Evolutionary conservation across 2,329 filamentous ascomycete genomes (phyloP).

Genomic region (Madurella mycetomatis): DNA sequence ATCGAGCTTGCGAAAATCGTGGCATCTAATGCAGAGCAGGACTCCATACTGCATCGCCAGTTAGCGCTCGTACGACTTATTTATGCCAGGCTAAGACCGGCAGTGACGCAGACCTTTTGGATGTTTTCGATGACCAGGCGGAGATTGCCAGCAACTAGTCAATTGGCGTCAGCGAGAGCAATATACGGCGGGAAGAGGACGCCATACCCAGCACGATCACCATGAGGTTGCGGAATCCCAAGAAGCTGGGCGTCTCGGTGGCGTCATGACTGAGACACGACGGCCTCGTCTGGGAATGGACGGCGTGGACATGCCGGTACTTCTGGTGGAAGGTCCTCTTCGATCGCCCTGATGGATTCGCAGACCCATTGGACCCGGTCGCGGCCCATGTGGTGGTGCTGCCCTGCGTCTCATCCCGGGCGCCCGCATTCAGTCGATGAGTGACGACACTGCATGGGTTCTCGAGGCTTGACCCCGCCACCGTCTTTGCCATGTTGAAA

Average conservation of each 20-base stretch:
- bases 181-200: neutral
- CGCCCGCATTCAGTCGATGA: neutral
- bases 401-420: neutral
- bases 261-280: constrained; percentile 87
- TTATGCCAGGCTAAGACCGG: constrained; percentile 13
- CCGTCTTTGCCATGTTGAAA: neutral
- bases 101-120: constrained; percentile 61
- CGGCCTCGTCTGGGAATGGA: constrained; percentile 66
- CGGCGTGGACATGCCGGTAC: constrained; percentile 87
- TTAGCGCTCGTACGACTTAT: constrained; percentile 5
- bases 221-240: constrained; percentile 95
- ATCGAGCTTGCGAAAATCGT: constrained; percentile 79
- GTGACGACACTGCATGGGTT: neutral
- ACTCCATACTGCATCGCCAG: constrained; percentile 70
- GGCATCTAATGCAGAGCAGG: constrained; percentile 83
- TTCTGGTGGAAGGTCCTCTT: constrained; percentile 51
- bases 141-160: constrained; percentile 80
- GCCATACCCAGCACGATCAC: constrained; percentile 76
- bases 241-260: constrained; percentile 69
- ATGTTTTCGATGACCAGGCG: constrained; percentile 95
- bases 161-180: neutral
- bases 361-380: constrained; percentile 7
- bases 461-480: neutral
- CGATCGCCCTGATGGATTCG: constrained; percentile 28
- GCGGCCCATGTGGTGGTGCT: neutral